Evolutionary conservation across 768 basidiomycete species (phyloP).

Genomic region (Leccinum barrowsii): DNA sequence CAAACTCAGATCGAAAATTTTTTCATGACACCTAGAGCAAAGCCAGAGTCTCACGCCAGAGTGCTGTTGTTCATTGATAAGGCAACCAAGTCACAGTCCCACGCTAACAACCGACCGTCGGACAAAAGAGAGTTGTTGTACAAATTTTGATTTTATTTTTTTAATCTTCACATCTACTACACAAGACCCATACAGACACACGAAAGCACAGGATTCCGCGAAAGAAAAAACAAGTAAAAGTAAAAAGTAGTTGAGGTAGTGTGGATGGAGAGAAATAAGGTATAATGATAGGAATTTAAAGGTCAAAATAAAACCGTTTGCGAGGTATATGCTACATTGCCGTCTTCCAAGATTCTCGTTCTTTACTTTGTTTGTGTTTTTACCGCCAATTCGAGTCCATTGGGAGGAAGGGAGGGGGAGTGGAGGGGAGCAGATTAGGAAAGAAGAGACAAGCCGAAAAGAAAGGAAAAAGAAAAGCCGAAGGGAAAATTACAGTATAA

Average conservation of each 20-base stretch:
- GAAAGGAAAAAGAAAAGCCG: slow-evolving; percentile 17
- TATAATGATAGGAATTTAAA: slow-evolving; percentile 24
- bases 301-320: slow-evolving; percentile 7
- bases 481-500: slow-evolving; percentile 24
- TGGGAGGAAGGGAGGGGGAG: neutral
- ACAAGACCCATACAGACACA: neutral
- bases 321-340: slow-evolving; percentile 22
- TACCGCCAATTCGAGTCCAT: neutral
- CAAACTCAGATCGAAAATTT: neutral
- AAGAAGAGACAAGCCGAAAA: neutral
- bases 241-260: neutral
- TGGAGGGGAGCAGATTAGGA: neutral
- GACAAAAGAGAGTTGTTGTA: neutral
- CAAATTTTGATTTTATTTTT: slow-evolving; percentile 4
- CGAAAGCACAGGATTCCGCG: neutral
- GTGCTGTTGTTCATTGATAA: neutral
- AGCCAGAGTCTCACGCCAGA: neutral
- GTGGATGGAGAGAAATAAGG: neutral
- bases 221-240: neutral
- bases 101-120: too few species aligned
- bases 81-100: neutral
- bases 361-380: slow-evolving; percentile 17
- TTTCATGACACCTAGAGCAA: too few species aligned
- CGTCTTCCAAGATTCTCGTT: slow-evolving; percentile 9
- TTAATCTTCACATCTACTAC: slow-evolving; percentile 17